Conservation (phyloP, 805 yeast species). For the Wickerhamiella kazuoi region DNA sequence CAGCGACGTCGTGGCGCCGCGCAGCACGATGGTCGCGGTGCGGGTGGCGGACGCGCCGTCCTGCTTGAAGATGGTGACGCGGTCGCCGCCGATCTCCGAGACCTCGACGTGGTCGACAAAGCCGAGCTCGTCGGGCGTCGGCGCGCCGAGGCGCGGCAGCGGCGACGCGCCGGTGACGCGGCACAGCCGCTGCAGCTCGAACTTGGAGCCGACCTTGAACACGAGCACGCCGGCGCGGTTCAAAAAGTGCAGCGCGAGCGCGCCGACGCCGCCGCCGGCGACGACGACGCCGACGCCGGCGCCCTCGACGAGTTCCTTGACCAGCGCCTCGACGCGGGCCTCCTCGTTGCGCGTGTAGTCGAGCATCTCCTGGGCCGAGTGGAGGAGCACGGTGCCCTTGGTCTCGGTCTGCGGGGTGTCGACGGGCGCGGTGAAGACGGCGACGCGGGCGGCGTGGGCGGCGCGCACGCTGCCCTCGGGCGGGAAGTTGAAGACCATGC, state of each 20-base stretch:
- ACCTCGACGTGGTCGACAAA: slow-evolving; percentile 73
- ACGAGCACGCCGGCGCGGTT: slow-evolving; percentile 74
- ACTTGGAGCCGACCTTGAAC: slow-evolving; percentile 79
- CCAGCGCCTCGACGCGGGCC: slow-evolving; percentile 69
- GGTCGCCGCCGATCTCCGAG: slow-evolving; percentile 90
- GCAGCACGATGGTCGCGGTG: slow-evolving; percentile 80
- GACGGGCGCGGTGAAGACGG: slow-evolving; percentile 80
- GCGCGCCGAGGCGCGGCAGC: slow-evolving; percentile 82
- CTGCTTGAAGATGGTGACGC: slow-evolving; percentile 88
- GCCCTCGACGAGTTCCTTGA: slow-evolving; percentile 55
- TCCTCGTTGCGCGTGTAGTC: slow-evolving; percentile 95
- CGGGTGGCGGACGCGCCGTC: slow-evolving; percentile 37
- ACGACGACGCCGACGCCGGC: slow-evolving; percentile 75
- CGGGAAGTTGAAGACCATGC: slow-evolving; percentile 95
- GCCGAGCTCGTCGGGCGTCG: slow-evolving; percentile 89
- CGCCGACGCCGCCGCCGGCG: slow-evolving; percentile 92
- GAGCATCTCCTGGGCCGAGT: slow-evolving; percentile 92
- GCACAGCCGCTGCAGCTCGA: slow-evolving; percentile 82
- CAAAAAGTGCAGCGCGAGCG: slow-evolving; percentile 79
- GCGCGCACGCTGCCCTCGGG: slow-evolving; percentile 84
- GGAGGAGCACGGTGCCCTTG: slow-evolving; percentile 88
- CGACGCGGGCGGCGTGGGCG: slow-evolving; percentile 61
- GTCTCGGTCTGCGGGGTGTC: slow-evolving; percentile 96
- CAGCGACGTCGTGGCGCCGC: slow-evolving; percentile 92
- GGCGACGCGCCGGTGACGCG: slow-evolving; percentile 98